Base-by-base conservation (phyloP, 2,329 filamentous ascomycete species). In the Byssothecium circinans region DNA sequence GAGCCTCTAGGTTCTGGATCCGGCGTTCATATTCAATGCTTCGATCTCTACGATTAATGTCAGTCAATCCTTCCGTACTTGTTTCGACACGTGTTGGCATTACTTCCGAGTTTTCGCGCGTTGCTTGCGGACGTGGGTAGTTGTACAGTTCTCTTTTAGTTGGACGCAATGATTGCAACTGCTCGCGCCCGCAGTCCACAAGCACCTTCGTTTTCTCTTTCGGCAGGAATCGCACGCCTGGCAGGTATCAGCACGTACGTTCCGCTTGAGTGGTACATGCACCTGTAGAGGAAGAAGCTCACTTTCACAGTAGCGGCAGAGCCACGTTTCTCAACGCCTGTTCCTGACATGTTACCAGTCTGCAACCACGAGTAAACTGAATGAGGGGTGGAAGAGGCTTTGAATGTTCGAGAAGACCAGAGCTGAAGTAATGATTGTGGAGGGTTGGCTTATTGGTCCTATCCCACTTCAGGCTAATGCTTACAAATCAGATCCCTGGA, bases 221-320 rank as follows among this genome's bases (percentile, higher is more conserved):
- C 60, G 52, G 45, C 59, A 65, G 8, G 61, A 57, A 52, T 64
- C 63, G 37, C 58, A 64, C 17, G 59, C 57, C 60, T 64, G 30
- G n/a, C 22, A 33, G 17, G 12, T 14, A n/a, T 32, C 14, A 32
- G 29, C 6, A 32, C 29, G 14, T 12, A 14, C 14, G 12, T 5
- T 4, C 8, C 14, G 29, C 8, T 32, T 32, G 29, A 32, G n/a
- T n/a, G n/a, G n/a, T n/a, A n/a, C n/a, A n/a, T 32, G 10, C 6
- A 25, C 23, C 6, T 25, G 23, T 8, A 14, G 12, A 3, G 7
- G 32, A n/a, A 5, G 18, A 14, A 17, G 23, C 56, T 45, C 45
- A 61, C 60, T 33, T 52, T 52, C 27, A 63, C 58, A 14, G 60
- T 63, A 3, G 60, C 46, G 18, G 55, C 55, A 15, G 57, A 61